Conservation (phyloP, 768 basidiomycete genomes). For the Collybia nuda region DNA sequence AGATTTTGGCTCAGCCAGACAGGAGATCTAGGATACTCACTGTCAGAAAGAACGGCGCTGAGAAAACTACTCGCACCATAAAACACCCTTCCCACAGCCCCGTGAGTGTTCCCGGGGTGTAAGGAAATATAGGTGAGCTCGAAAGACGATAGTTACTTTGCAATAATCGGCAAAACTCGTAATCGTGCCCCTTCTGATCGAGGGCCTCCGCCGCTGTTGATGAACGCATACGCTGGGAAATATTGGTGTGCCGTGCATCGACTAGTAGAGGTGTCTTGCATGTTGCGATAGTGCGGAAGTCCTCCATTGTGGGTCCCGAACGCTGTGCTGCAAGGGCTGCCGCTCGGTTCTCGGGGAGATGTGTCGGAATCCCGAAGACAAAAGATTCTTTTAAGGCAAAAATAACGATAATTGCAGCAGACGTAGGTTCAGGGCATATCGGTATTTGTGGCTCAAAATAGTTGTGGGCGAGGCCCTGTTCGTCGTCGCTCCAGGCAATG, state of each 20-base stretch:
- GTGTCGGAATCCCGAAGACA: conserved; percentile 43
- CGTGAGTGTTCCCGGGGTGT: conserved; percentile 45
- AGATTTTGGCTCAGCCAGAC: conserved; percentile 8
- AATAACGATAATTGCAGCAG: conserved; percentile 50
- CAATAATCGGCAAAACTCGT: conserved; percentile 17
- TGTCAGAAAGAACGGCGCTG: conserved; percentile 2
- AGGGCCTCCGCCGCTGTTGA: conserved; percentile 12
- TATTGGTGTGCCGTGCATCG: conserved; percentile 28
- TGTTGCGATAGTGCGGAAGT: conserved; percentile 40
- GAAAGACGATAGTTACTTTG: conserved; percentile 17
- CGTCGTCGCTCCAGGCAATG: background rate
- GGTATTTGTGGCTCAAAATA: conserved; percentile 10
- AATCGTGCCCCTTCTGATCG: conserved; percentile 30
- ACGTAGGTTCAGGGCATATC: conserved; percentile 34
- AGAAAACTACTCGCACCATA: conserved; percentile 41
- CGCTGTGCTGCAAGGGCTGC: conserved; percentile 42
- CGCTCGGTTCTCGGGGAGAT: conserved; percentile 49
- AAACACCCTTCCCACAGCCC: conserved; percentile 63
- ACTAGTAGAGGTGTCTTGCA: conserved; percentile 51
- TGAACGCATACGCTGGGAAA: conserved; percentile 3
- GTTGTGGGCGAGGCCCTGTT: background rate
- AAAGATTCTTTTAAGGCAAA: conserved; percentile 51
- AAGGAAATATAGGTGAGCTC: conserved; percentile 23
- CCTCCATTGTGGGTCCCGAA: conserved; percentile 54
- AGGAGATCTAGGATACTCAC: conserved; percentile 8